A percentile compares a stretch with the other conserved stretches of the same genome.
Evolutionary conservation across 2,329 filamentous ascomycete species (phyloP).

Genomic region (Moelleriella libera): DNA sequence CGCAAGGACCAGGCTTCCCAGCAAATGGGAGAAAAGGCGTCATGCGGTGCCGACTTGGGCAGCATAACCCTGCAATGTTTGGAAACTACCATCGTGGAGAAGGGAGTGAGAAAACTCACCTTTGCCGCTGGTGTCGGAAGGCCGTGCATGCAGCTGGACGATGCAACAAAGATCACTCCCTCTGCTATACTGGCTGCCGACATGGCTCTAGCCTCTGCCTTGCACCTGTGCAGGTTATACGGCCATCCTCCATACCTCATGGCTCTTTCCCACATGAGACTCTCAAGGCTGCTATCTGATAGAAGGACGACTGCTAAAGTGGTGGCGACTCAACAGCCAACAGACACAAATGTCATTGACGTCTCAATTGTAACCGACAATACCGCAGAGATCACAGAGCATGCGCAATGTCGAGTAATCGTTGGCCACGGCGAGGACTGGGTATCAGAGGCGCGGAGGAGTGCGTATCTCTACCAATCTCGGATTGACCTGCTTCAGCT

Average conservation of each 20-base stretch:
- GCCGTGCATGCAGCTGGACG: constrained; percentile 19
- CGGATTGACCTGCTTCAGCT: not conserved
- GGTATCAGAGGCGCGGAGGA: not conserved
- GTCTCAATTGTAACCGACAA: not conserved
- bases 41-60: not conserved
- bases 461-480: not conserved
- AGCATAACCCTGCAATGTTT: constrained; percentile 7
- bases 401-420: not conserved
- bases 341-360: not conserved
- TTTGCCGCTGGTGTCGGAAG: constrained; percentile 17
- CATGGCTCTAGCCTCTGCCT: constrained; percentile 28
- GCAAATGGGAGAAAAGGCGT: not conserved
- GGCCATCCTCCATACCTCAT: not conserved
- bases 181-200: constrained; percentile 30
- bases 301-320: not conserved
- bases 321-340: not conserved
- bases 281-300: not conserved
- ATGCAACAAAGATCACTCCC: too few relatives aligned
- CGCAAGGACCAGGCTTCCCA: constrained; percentile 36
- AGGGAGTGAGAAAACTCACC: not conserved
- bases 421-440: not conserved
- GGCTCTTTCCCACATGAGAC: not conserved
- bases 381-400: not conserved
- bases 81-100: constrained; percentile 51
- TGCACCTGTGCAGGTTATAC: not conserved